Evolutionary conservation across 805 yeast species (phyloP).

Genomic region (Zygotorulaspora florentina): DNA sequence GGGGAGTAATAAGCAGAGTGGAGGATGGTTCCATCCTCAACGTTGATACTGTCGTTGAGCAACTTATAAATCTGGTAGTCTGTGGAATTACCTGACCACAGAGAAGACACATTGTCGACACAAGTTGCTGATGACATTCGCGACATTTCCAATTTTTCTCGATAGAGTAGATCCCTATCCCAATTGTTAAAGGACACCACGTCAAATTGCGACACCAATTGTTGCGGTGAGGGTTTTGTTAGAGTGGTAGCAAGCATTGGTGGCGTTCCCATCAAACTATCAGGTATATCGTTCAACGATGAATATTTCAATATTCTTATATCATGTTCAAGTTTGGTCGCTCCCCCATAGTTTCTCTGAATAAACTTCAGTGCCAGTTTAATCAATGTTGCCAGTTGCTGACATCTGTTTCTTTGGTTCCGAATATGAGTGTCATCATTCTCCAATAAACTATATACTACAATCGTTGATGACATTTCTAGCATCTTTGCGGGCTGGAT

Average conservation of each 20-base stretch:
- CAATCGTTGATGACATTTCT: conserved; percentile 67
- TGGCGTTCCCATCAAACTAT: conserved; percentile 25
- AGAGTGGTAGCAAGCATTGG: conserved; percentile 17
- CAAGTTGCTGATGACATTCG: conserved; percentile 78
- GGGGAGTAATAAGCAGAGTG: conserved; percentile 48
- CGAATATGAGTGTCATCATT: conserved; percentile 9
- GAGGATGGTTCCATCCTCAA: conserved; percentile 10
- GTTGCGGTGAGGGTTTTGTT: conserved; percentile 14
- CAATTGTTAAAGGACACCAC: conserved; percentile 48
- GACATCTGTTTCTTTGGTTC: conserved; percentile 20
- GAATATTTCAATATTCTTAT: conserved; percentile 15
- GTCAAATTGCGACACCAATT: conserved; percentile 37
- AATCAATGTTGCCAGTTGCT: conserved; percentile 36
- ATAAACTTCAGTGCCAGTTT: conserved; percentile 41
- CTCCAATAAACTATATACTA: conserved; percentile 62
- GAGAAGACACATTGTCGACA: conserved; percentile 39
- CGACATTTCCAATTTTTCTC: conserved; percentile 79
- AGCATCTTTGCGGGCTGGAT: conserved; percentile 73
- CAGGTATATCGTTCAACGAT: conserved; percentile 19
- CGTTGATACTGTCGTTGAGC: conserved; percentile 8
- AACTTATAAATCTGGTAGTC: conserved; percentile 50
- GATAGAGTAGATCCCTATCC: conserved; percentile 63
- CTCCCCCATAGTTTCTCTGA: conserved; percentile 10
- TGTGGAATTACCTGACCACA: conserved; percentile 82
- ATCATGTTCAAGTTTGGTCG: not conserved